Evolutionary conservation across 2,329 filamentous ascomycete species (phyloP).

Genomic region (Fusarium odoratissimum): DNA sequence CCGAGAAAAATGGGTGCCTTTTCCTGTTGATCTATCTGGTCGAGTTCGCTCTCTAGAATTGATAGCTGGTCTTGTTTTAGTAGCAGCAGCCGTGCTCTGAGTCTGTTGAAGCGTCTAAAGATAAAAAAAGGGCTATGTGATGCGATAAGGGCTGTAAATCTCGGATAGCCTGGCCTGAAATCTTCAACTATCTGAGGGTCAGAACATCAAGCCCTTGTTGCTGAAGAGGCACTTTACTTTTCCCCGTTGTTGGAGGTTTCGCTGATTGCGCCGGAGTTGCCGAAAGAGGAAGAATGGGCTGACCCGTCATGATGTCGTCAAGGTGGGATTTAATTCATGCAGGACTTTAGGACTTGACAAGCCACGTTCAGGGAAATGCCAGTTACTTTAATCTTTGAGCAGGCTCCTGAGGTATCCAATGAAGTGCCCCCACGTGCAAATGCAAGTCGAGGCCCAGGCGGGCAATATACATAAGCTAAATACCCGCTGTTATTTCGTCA

Average conservation of each 20-base stretch:
- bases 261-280: neutral
- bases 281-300: neutral
- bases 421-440: neutral
- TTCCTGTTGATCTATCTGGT: neutral
- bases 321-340: neutral
- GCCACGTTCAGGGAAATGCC: neutral
- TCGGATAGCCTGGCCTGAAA: conserved; percentile 1
- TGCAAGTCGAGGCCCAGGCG: neutral
- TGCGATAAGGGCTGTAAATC: conserved; percentile 1
- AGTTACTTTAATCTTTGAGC: neutral
- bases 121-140: neutral
- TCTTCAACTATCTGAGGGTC: neutral
- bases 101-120: neutral
- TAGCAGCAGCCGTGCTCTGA: neutral
- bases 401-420: neutral
- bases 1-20: neutral
- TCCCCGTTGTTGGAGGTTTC: neutral
- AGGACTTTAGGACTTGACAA: neutral
- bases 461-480: neutral
- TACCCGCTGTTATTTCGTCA: neutral
- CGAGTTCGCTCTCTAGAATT: neutral
- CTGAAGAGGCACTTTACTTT: neutral
- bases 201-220: rapidly evolving
- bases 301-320: neutral
- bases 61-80: neutral